Evolutionary conservation across 805 yeast genomes (phyloP), one percentile per base, ranked within the genome.

Genomic region (Monosporozyma servazzii): DNA sequence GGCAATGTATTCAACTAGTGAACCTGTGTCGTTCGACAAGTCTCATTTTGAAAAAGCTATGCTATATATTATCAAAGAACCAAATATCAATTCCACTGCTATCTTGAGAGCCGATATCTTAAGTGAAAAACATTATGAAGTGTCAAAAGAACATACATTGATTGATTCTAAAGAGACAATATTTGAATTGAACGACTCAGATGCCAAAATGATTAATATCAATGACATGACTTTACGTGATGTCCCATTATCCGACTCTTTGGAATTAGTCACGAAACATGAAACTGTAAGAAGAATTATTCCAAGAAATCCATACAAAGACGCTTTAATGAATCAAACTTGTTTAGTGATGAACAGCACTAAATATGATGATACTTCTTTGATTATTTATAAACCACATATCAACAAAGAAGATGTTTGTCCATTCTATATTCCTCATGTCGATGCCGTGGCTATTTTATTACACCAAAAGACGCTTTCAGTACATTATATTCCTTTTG

Each of bases 271-370:
- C 61, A 52, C 74, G 75, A 18, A 71, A 72, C 44, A 64, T 67
- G 81, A 82, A 57, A 69, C 85, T 46, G 87, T 88, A n/a, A 77
- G 97, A 57, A 74, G 96, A 58, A 81, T 90, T 36, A 77, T 90
- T n/a, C 98, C 98, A 10, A 74, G 97, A 66, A 90, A 90, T 61
- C 96, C 96, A 0, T 81, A 79, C 63, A 85, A 87, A 60, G 98
- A 90, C 64, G 77, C 78, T 48, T 78, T 87, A 23, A 80, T 89
- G 54, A 86, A 87, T 63, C 98, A 91, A 67, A 84, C 96, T 0
- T 90, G 97, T 66, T 67, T 81, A 33, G 69, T 79, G 1, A 68
- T 75, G 63, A 58, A 61, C 27, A 55, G 67, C 49, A 54, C 49
- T 11, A 60, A 58, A 11, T 57, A 58, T 3, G 59, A 64, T 2